Conservation (phyloP, 169 alveolate genomes). For the Hepatocystis sp. region DNA sequence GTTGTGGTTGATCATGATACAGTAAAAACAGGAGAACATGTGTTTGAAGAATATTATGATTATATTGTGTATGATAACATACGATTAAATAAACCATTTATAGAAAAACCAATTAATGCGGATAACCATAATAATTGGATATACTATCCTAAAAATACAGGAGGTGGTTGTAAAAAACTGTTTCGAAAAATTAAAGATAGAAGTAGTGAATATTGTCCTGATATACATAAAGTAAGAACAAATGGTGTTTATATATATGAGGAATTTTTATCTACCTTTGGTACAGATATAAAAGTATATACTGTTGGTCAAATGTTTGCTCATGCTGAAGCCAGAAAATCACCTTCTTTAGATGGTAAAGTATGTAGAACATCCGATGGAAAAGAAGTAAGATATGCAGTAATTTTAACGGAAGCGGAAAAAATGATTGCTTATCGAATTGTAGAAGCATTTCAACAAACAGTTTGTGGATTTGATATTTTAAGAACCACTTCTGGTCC, state of each 20-base stretch:
- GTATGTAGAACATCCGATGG: conserved; percentile 93
- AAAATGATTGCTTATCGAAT: conserved; percentile 94
- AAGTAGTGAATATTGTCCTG: conserved; percentile 88
- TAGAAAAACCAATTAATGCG: conserved; percentile 97
- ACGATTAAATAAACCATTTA: conserved; percentile 95
- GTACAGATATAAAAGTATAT: conserved; percentile 98
- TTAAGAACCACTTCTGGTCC: conserved; percentile 93
- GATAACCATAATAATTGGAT: conserved; percentile 98
- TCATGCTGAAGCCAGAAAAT: conserved; percentile 99
- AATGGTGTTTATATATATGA: conserved; percentile 95
- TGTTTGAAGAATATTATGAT: conserved; percentile 93
- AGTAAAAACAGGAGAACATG: conserved; percentile 85
- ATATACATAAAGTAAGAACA: conserved; percentile 89
- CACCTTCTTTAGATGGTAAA: conserved; percentile 96
- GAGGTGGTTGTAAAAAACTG: conserved; percentile 95
- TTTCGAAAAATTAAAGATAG: conserved; percentile 91
- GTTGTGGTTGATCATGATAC: conserved; percentile 89
- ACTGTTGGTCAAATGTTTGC: conserved; percentile 97
- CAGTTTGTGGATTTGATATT: conserved; percentile 95
- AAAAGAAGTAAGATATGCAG: conserved; percentile 97
- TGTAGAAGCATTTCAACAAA: conserved; percentile 94
- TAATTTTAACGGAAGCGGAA: conserved; percentile 94
- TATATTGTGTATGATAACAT: conserved; percentile 92
- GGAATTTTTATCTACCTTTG: conserved; percentile 96
- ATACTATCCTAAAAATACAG: conserved; percentile 94